Evolutionary conservation across 306 rosid species (phyloP), one percentile per base, ranked within the genome.

Genomic region (Nissolia schottii): DNA sequence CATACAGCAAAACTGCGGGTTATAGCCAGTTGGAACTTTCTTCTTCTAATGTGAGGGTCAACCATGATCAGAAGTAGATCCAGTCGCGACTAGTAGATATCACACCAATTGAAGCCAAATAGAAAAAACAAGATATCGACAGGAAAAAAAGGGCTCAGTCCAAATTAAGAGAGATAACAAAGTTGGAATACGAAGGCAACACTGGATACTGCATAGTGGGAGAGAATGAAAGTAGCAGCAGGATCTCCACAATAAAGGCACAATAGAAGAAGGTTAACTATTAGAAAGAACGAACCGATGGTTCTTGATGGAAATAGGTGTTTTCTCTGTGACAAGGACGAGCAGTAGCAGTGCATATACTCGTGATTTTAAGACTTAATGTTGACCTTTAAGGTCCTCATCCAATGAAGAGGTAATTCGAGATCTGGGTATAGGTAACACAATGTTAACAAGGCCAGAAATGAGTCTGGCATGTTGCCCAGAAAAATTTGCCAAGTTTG

Each of bases 401-500:
- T 58, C 77, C 41, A 67, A 61, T 37, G 86, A 77, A 10, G 81
- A 49, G 67, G 70, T 56, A 25, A 59, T 18, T 28, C 83, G 84
- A 58, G 93, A 81, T 27, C 64, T 68, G 61, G 69, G 77, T 51
- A 76, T 73, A 67, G 76, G 64, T 54, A 68, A 63, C 1, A 85
- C 74, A 70, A 64, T 77, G 50, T 20, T 87, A 43, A 62, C 86
- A 6, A 63, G 73, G 75, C 55, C 89, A 64, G 85, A 87, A 58
- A 67, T 78, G 13, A 80, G 79, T 78, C 34, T 92, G 40, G 97
- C 90, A 4, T 70, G 83, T 49, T 82, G 70, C 67, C 81, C 85
- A 4, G 96, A 92, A 78, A 92, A 87, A 65, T 50, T 89, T 22
- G 81, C 78, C 50, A 89, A 89, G 78, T 73, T 89, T 70, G 80